phyloP scores from a whole-genome alignment of 163 green algal species.

The Chlorella variabilis region DNA sequence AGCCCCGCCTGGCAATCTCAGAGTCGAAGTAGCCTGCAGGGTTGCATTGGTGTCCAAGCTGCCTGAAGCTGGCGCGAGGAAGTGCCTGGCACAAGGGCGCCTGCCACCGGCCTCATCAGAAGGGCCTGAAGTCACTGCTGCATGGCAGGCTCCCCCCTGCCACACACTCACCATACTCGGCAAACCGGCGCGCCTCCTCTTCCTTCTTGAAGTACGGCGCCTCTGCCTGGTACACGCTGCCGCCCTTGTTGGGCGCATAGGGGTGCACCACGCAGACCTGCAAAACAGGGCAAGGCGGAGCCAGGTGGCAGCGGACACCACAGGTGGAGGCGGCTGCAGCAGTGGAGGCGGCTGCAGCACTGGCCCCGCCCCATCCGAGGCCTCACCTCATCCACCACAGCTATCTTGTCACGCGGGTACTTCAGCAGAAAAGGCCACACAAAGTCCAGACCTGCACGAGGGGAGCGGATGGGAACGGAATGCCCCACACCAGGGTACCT shows the following conservation, averaged over 20 bases:
- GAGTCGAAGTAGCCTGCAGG: slow-evolving; percentile 15
- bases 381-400: slow-evolving; percentile 45
- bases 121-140: no score
- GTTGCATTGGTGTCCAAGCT: no score
- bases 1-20: not conserved
- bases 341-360: no score
- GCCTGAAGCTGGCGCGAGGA: no score
- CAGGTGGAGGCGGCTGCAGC: no score
- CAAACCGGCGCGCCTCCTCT: slow-evolving; percentile 32
- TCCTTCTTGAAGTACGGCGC: slow-evolving; percentile 26
- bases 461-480: no score
- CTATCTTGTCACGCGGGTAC: slow-evolving; percentile 46
- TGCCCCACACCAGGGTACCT: not conserved
- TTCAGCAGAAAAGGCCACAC: slow-evolving; percentile 52
- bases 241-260: not conserved
- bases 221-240: slow-evolving; percentile 7
- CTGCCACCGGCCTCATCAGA: no score
- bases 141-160: not conserved
- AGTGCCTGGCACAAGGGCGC: no score
- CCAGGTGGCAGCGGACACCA: no score
- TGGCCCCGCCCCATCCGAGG: no score
- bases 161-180: slow-evolving; percentile 20
- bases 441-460: slow-evolving; percentile 43
- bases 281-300: no score
- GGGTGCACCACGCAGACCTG: slow-evolving; percentile 33